Evolutionary conservation across 2,329 filamentous ascomycete species (phyloP).

Genomic region (Epichloe gansuensis): DNA sequence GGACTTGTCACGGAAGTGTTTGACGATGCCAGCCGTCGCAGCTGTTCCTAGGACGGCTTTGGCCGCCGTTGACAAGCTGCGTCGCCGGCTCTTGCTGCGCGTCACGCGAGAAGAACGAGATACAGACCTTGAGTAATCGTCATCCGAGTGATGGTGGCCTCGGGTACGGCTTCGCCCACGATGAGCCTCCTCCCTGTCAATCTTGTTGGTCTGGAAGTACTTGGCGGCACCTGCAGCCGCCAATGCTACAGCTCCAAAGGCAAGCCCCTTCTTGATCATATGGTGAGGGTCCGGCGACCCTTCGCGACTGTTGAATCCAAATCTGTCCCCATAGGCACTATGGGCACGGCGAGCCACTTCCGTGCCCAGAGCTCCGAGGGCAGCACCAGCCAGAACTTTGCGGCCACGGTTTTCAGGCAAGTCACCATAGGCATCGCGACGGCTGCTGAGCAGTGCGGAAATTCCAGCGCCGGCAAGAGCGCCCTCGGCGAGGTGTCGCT

Average conservation of each 20-base stretch:
- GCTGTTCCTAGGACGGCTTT: conserved; percentile 47
- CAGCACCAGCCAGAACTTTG: conserved; percentile 49
- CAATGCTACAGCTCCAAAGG: conserved; percentile 50
- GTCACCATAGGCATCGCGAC: conserved; percentile 38
- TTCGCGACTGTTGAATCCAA: conserved; percentile 21
- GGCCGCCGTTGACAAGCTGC: conserved; percentile 36
- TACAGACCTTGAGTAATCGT: conserved; percentile 28
- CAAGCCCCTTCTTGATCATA: conserved; percentile 48
- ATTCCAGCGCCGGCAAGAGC: conserved; percentile 51
- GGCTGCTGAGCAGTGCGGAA: conserved; percentile 45
- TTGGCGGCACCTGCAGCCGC: conserved; percentile 54
- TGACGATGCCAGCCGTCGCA: conserved; percentile 44
- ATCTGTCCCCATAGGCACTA: conserved; percentile 47
- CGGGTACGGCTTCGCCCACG: conserved; percentile 44
- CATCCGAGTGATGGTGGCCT: conserved; percentile 27
- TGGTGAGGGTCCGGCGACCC: conserved; percentile 30
- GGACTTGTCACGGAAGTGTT: conserved; percentile 45
- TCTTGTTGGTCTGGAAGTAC: conserved; percentile 47
- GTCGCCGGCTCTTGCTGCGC: conserved; percentile 31
- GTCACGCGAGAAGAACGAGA: conserved; percentile 24
- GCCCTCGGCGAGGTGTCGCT: conserved; percentile 50
- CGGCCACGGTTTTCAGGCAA: conserved; percentile 39
- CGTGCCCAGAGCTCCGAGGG: conserved; percentile 49
- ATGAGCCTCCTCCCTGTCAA: conserved; percentile 44
- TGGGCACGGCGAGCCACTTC: conserved; percentile 48